phyloP scores from a whole-genome alignment of 257 asterid species.

The Hygrophila difformis region DNA sequence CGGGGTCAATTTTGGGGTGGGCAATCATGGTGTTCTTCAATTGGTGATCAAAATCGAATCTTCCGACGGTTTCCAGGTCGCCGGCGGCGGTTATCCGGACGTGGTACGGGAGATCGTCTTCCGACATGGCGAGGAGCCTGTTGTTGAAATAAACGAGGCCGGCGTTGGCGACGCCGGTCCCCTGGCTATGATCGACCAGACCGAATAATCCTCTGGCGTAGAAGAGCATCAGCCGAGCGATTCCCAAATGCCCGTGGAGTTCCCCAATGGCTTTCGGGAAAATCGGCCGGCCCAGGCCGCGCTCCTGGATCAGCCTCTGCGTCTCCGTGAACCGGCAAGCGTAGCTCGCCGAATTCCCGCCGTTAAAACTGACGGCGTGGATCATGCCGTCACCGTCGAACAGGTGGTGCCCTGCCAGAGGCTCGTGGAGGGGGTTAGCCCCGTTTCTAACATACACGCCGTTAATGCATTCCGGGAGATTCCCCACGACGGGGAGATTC shows the following conservation, averaged over 20 bases:
- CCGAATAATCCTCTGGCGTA: conserved; percentile 44
- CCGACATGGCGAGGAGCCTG: conserved; percentile 61
- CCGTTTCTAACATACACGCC: conserved; percentile 69
- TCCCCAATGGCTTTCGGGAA: conserved; percentile 76
- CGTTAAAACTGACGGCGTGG: conserved; percentile 39
- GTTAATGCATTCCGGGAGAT: conserved; percentile 35
- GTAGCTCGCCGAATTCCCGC: conserved; percentile 34
- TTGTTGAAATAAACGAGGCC: conserved; percentile 44
- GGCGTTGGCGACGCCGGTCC: conserved; percentile 67
- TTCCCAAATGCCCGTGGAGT: conserved; percentile 59
- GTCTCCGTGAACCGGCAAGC: conserved; percentile 69
- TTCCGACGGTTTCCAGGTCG: conserved; percentile 40
- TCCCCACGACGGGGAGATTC: conserved; percentile 39
- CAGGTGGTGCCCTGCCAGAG: conserved; percentile 55
- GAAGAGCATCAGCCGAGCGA: conserved; percentile 40
- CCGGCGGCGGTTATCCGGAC: conserved; percentile 30
- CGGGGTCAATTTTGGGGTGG: conserved; percentile 67
- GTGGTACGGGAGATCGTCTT: conserved; percentile 63
- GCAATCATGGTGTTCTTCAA: conserved; percentile 50
- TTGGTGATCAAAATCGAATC: conserved; percentile 36
- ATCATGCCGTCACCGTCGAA: conserved; percentile 83
- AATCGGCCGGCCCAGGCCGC: conserved; percentile 44
- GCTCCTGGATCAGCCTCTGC: conserved; percentile 44
- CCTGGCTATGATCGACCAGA: conserved; percentile 40
- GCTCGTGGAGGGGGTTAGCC: conserved; percentile 61